These are phyloP conservation scores for Thuidium tamariscinum DNA, from an alignment of 225 moss, liverwort and hornwort genomes.

Conservation along the genomic window DNA sequence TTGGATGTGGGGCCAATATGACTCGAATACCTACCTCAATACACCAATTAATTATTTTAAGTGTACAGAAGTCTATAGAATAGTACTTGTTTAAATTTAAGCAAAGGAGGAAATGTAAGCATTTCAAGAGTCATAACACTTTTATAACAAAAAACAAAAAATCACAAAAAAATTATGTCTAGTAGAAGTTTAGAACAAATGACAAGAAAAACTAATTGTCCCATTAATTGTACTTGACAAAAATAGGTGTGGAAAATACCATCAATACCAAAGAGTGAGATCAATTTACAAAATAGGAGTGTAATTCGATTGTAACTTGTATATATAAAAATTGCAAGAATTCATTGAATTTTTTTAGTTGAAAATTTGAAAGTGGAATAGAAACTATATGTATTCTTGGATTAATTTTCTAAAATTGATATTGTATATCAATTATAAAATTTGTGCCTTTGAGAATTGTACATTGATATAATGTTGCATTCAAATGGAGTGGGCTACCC, in stretches of 20 bases:
- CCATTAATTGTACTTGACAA: neutral
- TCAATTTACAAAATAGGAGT: neutral
- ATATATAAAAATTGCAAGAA: rapidly evolving
- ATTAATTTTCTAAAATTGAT: neutral
- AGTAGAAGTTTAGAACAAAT: neutral
- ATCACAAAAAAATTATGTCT: too few relatives aligned
- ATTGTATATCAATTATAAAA: neutral
- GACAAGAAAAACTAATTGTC: neutral
- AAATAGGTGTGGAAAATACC: neutral
- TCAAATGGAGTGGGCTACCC: neutral
- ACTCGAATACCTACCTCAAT: rapidly evolving
- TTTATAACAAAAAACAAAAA: neutral
- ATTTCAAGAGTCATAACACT: too few relatives aligned
- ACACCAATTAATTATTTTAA: neutral
- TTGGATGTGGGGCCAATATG: rapidly evolving
- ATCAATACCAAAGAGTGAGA: neutral
- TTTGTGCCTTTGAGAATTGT: neutral
- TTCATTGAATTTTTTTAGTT: neutral
- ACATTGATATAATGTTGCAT: neutral
- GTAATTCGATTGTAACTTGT: neutral
- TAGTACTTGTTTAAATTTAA: neutral
- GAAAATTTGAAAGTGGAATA: neutral
- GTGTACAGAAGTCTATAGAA: rapidly evolving
- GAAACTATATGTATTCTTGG: neutral
- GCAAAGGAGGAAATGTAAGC: too few relatives aligned